These are phyloP conservation scores for Talaromyces funiculosus DNA, from an alignment of 2,329 filamentous ascomycete genomes.

Conservation along the genomic window DNA sequence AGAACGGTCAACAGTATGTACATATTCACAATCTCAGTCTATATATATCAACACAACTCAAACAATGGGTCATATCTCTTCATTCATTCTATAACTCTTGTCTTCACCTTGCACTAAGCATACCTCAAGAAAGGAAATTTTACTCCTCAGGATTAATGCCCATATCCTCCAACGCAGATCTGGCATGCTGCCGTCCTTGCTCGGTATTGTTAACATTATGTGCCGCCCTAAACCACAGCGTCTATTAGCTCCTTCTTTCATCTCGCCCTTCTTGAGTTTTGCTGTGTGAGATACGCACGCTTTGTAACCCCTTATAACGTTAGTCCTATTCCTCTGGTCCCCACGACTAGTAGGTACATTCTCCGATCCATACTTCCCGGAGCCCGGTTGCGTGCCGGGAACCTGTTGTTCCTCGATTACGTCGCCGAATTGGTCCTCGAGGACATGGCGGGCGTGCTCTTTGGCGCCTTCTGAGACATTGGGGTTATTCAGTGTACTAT, in stretches of 20 bases:
- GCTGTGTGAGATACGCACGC: constrained; percentile 18
- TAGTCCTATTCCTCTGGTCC: constrained; percentile 15
- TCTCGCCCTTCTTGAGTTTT: background rate
- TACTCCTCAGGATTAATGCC: constrained; percentile 12
- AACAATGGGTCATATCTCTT: background rate
- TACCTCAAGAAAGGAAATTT: no score
- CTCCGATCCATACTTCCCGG: constrained; percentile 9
- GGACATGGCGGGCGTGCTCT: constrained; percentile 18
- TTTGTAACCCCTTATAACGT: constrained; percentile 22
- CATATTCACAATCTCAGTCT: constrained; percentile 5
- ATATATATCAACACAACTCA: background rate
- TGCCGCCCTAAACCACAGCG: constrained; percentile 16
- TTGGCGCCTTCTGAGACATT: constrained; percentile 17
- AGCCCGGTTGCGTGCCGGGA: background rate
- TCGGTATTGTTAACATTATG: constrained; percentile 19
- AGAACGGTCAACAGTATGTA: background rate
- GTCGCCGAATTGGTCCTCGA: constrained; percentile 14
- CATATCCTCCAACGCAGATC: constrained; percentile 10
- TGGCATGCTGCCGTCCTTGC: constrained; percentile 9
- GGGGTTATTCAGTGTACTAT: constrained; percentile 19
- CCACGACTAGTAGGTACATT: constrained; percentile 12
- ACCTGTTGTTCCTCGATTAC: background rate
- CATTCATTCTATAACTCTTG: background rate
- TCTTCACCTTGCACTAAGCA: background rate
- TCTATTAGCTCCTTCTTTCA: background rate